Evolutionary conservation across 140 eudicot genomes (phyloP).

Genomic region (Oenanthe javanica): DNA sequence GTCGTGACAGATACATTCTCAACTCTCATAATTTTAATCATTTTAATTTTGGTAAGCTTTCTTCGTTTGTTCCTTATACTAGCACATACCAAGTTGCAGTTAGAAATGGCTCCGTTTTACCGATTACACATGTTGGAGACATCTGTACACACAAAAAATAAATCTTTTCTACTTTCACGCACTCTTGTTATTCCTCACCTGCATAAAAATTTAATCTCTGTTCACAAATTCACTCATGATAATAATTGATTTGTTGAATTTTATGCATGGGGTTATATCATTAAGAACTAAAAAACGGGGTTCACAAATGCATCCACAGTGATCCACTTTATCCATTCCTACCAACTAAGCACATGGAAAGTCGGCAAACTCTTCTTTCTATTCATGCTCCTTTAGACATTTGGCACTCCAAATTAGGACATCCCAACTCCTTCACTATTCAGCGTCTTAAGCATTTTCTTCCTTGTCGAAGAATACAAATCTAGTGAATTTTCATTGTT

Average conservation of each 20-base stretch:
- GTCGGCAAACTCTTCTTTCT: neutral
- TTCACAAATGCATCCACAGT: neutral
- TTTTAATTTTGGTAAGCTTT: no score
- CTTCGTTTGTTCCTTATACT: neutral
- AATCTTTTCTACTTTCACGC: neutral
- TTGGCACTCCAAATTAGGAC: neutral
- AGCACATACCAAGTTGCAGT: neutral
- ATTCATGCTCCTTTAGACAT: neutral
- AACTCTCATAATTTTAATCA: no score
- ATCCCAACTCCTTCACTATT: neutral
- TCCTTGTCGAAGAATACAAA: no score
- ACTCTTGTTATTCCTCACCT: neutral
- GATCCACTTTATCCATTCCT: neutral
- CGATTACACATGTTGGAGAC: neutral
- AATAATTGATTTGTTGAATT: neutral
- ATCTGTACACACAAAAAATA: neutral
- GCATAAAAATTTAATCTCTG: neutral
- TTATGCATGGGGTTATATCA: neutral
- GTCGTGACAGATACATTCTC: no score
- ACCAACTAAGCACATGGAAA: no score
- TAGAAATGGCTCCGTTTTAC: neutral
- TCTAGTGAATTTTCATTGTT: no score
- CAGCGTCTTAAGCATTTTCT: neutral
- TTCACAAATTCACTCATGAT: neutral
- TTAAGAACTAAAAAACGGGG: neutral